Evolutionary conservation across 768 basidiomycete genomes (phyloP), one percentile per base, ranked within the genome.

Genomic region (Ramaria rubella): DNA sequence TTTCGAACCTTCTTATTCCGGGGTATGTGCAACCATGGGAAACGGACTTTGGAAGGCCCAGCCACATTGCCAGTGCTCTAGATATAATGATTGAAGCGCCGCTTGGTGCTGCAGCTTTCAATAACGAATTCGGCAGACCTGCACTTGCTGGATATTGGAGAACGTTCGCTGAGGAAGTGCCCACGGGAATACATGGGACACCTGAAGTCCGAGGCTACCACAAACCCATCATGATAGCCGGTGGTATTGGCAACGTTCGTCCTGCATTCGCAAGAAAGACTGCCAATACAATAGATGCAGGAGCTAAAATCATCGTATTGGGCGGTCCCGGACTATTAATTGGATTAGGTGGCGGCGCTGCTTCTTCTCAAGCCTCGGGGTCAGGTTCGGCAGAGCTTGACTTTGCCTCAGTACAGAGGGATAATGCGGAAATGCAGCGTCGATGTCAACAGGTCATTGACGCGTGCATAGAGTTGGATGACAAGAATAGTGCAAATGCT

Each of bases 191-290:
- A 33, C 81, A 81, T 36, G 77, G 51, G 61, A 65, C 69, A 62
- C 71, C 70, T 26, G 88, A 92, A 68, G 73, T 93, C n/a, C 75
- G 94, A 53, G 96, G 96, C 0, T 99, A 97, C 70, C 96, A 98
- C 74, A 99, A 99, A 69, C 96, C 96, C 14, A 96, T 99, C 75
- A 99, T 99, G 96, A 88, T 99, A 61, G 95, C 96, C 7, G 96
- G 96, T 19, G 96, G 96, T 24, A 83, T 94, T 60, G 96, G 96
- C 4, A 97, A 89, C 65, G 94, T 98, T 38, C 84, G 91, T 15
- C 85, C 87, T 4, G 73, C 79, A 60, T 94, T 90, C 63, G 84
- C 94, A 30, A 79, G 73, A 65, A 99, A 99, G 73, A 75, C 78
- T 2, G 9, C 44, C n/a, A 56, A 44, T 5, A 70, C 72, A 58